Evolutionary conservation across 1,284 basidiomycete genomes (phyloP), one percentile per base, ranked within the genome.

Genomic region (Sanguinoderma infundibulare): DNA sequence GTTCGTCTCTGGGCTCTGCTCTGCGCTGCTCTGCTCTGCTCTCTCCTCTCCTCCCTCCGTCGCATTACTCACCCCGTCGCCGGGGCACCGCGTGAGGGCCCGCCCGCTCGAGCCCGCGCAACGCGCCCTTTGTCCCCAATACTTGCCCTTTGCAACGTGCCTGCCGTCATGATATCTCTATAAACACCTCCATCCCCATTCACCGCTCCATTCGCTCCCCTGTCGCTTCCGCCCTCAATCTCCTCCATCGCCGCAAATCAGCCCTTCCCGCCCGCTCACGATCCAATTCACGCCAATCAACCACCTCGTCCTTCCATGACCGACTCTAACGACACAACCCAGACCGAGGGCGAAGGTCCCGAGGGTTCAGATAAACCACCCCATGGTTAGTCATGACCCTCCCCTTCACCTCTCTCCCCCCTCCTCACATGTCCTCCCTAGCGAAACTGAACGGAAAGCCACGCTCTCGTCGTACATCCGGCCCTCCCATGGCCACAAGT

Each of bases 301-400:
- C 66, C 65, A 60, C 65, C 52, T 63, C 63, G 53, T 51, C 58
- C 28, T 35, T n/a, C 51, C 62, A 69, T 65, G 61, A 58, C 64
- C 50, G 70, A 70, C 53, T 65, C 70, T 26, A 65, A 63, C 34
- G 73, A 87, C 64, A 78, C 85, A 46, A 69, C 83, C 28, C 82
- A 83, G 70, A 75, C 81, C 55, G 86, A 87, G 68, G 79, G 80
- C 61, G 86, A 88, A 65, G 78, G 80, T 58, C 76, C 80, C 55
- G 86, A 89, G 70, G 78, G 81, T 58, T 78, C 84, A 70, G 86
- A 87, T 74, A 85, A 84, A 81, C 83, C 84, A 51, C 82, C 82
- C 69, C 80, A 73, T 71, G 61, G 69, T 65, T 63, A 62, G 66
- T 60, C 60, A 64, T 59, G 61, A 24, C 60, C 63, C 60, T 59